Conservation (phyloP, 2,329 filamentous ascomycete species). For the Fusarium fujikuroi region DNA sequence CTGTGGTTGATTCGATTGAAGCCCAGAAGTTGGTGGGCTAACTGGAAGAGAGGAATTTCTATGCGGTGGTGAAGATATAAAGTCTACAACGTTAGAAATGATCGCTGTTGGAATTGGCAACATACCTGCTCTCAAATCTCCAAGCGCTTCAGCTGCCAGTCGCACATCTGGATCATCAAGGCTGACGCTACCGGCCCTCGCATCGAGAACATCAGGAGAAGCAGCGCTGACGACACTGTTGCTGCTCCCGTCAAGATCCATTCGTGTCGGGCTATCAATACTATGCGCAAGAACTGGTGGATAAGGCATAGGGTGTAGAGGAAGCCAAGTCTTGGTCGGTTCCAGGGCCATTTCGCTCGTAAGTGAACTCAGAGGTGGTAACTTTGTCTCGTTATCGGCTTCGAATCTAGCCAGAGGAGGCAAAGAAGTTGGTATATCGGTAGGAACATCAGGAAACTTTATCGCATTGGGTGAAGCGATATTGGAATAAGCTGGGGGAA, state of each 20-base stretch:
- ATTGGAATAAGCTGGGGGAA: conserved; percentile 43
- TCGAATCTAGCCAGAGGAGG: conserved; percentile 37
- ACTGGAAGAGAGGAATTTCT: conserved; percentile 55
- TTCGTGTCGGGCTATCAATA: conserved; percentile 58
- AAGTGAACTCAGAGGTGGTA: conserved; percentile 53
- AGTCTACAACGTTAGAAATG: conserved; percentile 60
- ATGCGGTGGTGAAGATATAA: conserved; percentile 70
- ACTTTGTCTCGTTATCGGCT: conserved; percentile 45
- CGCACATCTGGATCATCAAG: conserved; percentile 75
- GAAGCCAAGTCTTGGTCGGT: conserved; percentile 55
- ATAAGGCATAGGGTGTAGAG: conserved; percentile 59
- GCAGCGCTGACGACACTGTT: conserved; percentile 55
- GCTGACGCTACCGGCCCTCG: conserved; percentile 62
- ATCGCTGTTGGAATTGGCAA: not conserved
- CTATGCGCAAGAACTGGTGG: conserved; percentile 46
- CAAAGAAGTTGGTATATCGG: conserved; percentile 39
- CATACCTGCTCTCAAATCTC: conserved; percentile 76
- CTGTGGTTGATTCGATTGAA: conserved; percentile 46
- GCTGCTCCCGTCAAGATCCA: conserved; percentile 60
- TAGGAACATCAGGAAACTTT: conserved; percentile 46
- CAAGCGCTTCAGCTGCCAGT: conserved; percentile 78
- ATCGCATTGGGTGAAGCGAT: conserved; percentile 38
- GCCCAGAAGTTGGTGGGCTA: conserved; percentile 49
- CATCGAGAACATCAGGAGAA: conserved; percentile 59
- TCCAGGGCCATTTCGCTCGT: conserved; percentile 46